phyloP scores from a whole-genome alignment of 371 early-diverging fungal species.

The Cokeromyces recurvatus region DNA sequence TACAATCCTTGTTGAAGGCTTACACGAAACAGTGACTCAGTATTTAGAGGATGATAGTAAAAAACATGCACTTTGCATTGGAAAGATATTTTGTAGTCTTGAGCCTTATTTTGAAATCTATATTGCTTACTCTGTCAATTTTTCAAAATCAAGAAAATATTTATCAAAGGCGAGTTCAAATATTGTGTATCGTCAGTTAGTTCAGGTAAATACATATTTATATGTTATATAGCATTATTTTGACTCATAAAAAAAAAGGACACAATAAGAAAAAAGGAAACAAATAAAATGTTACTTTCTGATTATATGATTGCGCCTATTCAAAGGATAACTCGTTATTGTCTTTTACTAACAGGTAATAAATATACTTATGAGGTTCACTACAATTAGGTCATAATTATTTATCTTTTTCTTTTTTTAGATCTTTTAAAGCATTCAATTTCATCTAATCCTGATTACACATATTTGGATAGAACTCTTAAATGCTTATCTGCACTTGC shows the following conservation, averaged over 20 bases:
- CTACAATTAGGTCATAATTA: too few relatives aligned
- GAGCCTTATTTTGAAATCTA: constrained; percentile 29
- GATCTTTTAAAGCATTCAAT: constrained; percentile 43
- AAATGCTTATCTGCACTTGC: constrained; percentile 40
- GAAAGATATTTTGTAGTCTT: constrained; percentile 24
- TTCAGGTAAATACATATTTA: constrained; percentile 12
- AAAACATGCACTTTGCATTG: constrained; percentile 4
- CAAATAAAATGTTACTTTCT: constrained; percentile 30
- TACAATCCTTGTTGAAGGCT: constrained; percentile 8
- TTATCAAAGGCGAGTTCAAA: constrained; percentile 24
- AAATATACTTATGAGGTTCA: too few relatives aligned
- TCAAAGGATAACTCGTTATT: constrained; percentile 49
- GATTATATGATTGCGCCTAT: constrained; percentile 56
- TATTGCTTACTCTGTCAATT: constrained; percentile 29
- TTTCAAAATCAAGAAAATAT: constrained; percentile 20
- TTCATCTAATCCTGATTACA: constrained; percentile 31
- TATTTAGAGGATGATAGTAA: constrained; percentile 6
- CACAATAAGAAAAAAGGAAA: constrained; percentile 23
- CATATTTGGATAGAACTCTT: constrained; percentile 28
- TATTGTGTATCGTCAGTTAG: constrained; percentile 27
- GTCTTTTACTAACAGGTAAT: constrained; percentile 44
- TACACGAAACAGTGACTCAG: constrained; percentile 5
- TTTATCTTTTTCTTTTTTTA: too few relatives aligned
- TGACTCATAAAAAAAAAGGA: constrained; percentile 13
- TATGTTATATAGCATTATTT: not conserved